Percentiles rank a stretch among this genome's conserved stretches.
phyloP scores from a whole-genome alignment of 495 filamentous ascomycete species.

The Neurospora tetraspora region DNA sequence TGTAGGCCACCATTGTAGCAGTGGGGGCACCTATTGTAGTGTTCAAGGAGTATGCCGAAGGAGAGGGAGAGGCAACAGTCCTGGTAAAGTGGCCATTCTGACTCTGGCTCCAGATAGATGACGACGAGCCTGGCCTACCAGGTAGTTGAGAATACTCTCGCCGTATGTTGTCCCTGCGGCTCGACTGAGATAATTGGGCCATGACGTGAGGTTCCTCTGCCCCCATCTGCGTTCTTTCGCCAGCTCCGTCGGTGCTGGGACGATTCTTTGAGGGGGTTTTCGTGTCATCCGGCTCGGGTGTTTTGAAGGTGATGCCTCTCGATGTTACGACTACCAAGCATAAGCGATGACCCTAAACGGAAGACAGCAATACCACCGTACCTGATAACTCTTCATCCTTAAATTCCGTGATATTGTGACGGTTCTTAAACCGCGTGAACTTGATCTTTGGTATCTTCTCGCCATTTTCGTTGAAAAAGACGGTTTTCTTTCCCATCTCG shows the following conservation, averaged over 20 bases:
- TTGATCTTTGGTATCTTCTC: conserved; percentile 5
- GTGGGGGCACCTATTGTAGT: background rate
- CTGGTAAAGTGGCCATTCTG: background rate
- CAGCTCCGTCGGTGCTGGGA: background rate
- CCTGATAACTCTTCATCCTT: background rate
- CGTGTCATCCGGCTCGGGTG: conserved; percentile 6
- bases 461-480: conserved; percentile 7
- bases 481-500: conserved; percentile 6
- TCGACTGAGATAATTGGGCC: background rate
- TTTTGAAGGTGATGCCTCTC: conserved; percentile 2
- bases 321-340: conserved; percentile 4
- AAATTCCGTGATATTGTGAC: conserved; percentile 3
- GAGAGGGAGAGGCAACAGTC: background rate
- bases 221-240: background rate
- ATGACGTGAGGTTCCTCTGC: background rate
- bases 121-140: background rate
- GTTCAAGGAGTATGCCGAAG: background rate
- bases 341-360: background rate
- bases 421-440: conserved; percentile 11
- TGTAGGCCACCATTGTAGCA: background rate
- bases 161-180: background rate
- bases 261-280: background rate
- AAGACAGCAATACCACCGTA: background rate
- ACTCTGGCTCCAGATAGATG: background rate
- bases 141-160: background rate